Evolutionary conservation across 164 flowering plant species (phyloP), one percentile per base, ranked within the genome.

Genomic region (Tetrastigma voinierianum): DNA sequence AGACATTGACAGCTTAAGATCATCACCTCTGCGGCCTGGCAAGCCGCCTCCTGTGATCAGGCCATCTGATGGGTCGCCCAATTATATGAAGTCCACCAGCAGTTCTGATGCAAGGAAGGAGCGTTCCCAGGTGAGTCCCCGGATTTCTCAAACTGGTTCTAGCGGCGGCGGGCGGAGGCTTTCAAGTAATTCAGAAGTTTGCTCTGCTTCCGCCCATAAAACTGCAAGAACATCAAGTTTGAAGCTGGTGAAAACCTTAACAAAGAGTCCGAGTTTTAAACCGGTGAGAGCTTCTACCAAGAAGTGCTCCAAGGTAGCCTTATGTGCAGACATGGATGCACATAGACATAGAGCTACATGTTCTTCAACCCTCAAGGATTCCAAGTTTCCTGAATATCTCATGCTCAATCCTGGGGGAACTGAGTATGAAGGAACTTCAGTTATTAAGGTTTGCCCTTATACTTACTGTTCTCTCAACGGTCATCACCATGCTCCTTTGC

Each of bases 391-490:
- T 0, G 44, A 40, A 15, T 76, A 78, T 70, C 85, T 88, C 45
- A 52, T 14, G 53, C 83, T 88, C 57, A 72, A 46, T 68, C 80
- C 71, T 47, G 90, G 92, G 18, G 92, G 68, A 17, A 84, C 83
- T 45, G 90, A 85, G 32, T 64, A 76, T 17, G 77, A 78, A 14
- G 90, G 93, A 47, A 82, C 82, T 20, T 88, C 93, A 21, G 80
- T 52, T 9, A 55, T 79, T 65, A 85, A 83, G 70, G 87, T 88
- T 24, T 88, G 90, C 57, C 84, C 93, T 0, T 88, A 86, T 46
- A 83, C 76, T 8, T 86, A 86, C 60, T 88, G 93, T 56, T 88
- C 93, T 45, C 87, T 88, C 19, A 88, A 86, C 49, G 90, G 90
- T 53, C 89, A 82, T 74, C 76, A 46, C 10, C 89, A 83, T 52